A percentile compares a stretch with the other conserved stretches of the same genome.
These are phyloP conservation scores for Sporothrix euskadiensis DNA, from an alignment of 2,329 filamentous ascomycete genomes.

Conservation along the genomic window DNA sequence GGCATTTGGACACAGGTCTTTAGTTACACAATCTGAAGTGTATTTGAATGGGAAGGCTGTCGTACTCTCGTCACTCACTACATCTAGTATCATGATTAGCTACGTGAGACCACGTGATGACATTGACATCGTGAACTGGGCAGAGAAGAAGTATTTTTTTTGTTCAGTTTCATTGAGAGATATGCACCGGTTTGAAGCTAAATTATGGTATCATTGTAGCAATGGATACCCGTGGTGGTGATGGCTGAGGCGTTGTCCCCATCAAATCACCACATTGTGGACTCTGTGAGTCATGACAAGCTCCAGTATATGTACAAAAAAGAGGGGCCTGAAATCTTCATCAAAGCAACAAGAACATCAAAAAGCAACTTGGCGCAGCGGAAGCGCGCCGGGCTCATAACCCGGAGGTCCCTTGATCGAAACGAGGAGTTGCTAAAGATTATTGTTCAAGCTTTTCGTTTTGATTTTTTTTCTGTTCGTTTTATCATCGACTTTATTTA, in stretches of 20 bases:
- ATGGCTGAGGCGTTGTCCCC: background rate
- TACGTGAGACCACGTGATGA: background rate
- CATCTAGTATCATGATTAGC: background rate
- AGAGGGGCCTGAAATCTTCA: background rate
- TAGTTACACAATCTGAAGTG: background rate
- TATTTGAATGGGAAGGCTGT: background rate
- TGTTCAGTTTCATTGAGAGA: background rate
- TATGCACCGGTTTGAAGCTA: background rate
- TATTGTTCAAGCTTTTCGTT: background rate
- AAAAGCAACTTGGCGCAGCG: conserved; percentile 28
- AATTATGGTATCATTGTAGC: background rate
- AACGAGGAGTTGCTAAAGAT: conserved; percentile 28
- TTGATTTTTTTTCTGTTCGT: background rate
- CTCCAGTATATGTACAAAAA: conserved; percentile 8
- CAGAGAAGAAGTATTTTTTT: background rate
- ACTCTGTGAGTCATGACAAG: conserved; percentile 1
- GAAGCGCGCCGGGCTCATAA: conserved; percentile 29
- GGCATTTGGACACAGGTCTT: background rate
- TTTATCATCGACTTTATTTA: background rate
- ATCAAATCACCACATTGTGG: background rate
- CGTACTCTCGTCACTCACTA: background rate
- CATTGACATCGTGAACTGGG: background rate
- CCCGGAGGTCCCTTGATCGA: conserved; percentile 28
- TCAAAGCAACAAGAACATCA: background rate
- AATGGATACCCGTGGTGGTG: background rate